Conservation (phyloP, 2,329 filamentous ascomycete species). For the Corynespora cassiicola region DNA sequence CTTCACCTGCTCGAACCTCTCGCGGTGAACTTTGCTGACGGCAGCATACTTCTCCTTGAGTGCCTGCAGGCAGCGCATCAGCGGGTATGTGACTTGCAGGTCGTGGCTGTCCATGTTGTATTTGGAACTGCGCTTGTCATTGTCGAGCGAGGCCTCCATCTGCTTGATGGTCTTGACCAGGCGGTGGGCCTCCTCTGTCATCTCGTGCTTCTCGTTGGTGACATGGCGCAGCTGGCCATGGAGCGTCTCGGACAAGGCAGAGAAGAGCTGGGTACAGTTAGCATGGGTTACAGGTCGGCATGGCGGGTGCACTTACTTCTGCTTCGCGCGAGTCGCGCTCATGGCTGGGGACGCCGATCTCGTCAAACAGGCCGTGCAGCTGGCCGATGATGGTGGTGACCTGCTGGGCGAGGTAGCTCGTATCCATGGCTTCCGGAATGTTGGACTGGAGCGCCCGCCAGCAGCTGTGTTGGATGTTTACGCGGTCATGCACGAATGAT, state of each 20-base stretch:
- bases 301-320: slow-evolving; percentile 68
- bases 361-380: slow-evolving; percentile 93
- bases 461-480: slow-evolving; percentile 28
- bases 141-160: slow-evolving; percentile 90
- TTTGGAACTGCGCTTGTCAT: slow-evolving; percentile 69
- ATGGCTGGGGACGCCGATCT: slow-evolving; percentile 93
- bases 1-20: slow-evolving; percentile 94
- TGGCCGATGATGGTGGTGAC: slow-evolving; percentile 93
- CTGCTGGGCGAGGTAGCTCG: slow-evolving; percentile 91
- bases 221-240: slow-evolving; percentile 88
- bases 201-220: slow-evolving; percentile 83
- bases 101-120: slow-evolving; percentile 71
- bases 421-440: slow-evolving; percentile 88
- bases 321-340: slow-evolving; percentile 89
- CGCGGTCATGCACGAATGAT: slow-evolving; percentile 41
- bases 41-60: slow-evolving; percentile 87
- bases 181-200: slow-evolving; percentile 87
- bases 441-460: slow-evolving; percentile 42
- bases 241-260: slow-evolving; percentile 87
- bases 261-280: slow-evolving; percentile 72
- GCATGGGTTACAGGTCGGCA: slow-evolving; percentile 1
- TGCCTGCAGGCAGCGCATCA: slow-evolving; percentile 77
- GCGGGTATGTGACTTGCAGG: slow-evolving; percentile 80
- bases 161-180: slow-evolving; percentile 87
- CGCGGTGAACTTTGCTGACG: slow-evolving; percentile 81